Conservation (phyloP, 805 yeast genomes). For the Metschnikowia drakensbergensis region DNA sequence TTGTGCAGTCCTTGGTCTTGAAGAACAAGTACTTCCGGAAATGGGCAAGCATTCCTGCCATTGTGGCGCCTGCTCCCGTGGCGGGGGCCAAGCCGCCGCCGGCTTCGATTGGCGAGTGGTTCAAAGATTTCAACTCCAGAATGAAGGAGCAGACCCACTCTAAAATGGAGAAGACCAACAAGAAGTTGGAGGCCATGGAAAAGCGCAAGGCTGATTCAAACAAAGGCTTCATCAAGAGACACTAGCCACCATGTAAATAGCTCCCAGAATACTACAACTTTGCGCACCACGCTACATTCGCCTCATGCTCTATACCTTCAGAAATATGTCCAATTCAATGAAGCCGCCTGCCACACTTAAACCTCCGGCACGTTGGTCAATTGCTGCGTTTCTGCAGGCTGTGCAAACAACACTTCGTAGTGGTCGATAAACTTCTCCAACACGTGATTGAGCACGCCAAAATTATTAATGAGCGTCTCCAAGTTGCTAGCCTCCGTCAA, state of each 20-base stretch:
- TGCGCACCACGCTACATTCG: too few species aligned
- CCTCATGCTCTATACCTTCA: too few species aligned
- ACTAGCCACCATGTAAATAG: conserved; percentile 17
- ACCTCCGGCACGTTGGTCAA: neutral
- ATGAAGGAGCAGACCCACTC: conserved; percentile 31
- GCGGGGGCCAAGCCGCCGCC: conserved; percentile 28
- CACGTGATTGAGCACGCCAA: conserved; percentile 53
- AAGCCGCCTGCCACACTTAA: too few species aligned
- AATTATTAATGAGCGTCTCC: conserved; percentile 43
- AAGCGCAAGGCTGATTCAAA: conserved; percentile 29
- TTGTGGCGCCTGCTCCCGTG: conserved; percentile 50
- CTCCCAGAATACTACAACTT: neutral
- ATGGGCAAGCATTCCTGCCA: conserved; percentile 54
- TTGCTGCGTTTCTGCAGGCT: neutral
- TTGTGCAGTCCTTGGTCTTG: conserved; percentile 65
- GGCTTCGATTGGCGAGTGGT: conserved; percentile 35
- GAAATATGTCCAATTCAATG: too few species aligned
- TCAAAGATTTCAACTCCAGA: conserved; percentile 30
- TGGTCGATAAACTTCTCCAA: conserved; percentile 48
- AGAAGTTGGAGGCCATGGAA: conserved; percentile 35
- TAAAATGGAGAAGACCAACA: conserved; percentile 33
- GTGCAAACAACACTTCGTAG: conserved; percentile 26
- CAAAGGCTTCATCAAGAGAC: conserved; percentile 40
- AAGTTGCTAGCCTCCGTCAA: conserved; percentile 53
- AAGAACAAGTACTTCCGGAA: conserved; percentile 58